Evolutionary conservation across 495 filamentous ascomycete species (phyloP).

Genomic region (Filosporella fistucella): DNA sequence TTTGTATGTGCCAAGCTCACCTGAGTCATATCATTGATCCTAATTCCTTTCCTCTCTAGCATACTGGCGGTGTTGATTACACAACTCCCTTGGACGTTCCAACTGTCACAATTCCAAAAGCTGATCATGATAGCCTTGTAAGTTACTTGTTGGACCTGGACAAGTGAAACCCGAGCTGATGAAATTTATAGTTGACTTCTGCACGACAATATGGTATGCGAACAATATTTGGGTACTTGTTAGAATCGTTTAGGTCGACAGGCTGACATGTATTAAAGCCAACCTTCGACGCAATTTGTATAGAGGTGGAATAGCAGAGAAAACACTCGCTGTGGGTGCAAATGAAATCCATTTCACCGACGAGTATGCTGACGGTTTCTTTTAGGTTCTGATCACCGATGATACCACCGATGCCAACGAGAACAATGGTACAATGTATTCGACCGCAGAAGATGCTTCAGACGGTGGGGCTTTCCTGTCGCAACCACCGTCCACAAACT

Average conservation of each 20-base stretch:
- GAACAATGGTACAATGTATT: slow-evolving; percentile 15
- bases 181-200: slow-evolving; percentile 14
- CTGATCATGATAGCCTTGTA: slow-evolving; percentile 52
- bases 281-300: slow-evolving; percentile 59
- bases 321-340: slow-evolving; percentile 52
- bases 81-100: slow-evolving; percentile 28
- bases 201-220: slow-evolving; percentile 39
- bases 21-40: not conserved
- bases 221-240: slow-evolving; percentile 7
- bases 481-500: slow-evolving; percentile 4
- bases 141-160: slow-evolving; percentile 14
- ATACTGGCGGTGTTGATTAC: slow-evolving; percentile 32
- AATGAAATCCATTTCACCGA: not conserved
- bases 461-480: slow-evolving; percentile 24
- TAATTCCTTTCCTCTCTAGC: slow-evolving; percentile 25
- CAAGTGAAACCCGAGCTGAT: slow-evolving; percentile 6
- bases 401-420: slow-evolving; percentile 21
- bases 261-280: slow-evolving; percentile 32
- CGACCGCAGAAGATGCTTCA: slow-evolving; percentile 21
- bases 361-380: slow-evolving; percentile 16
- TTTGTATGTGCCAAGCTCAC: slow-evolving; percentile 18
- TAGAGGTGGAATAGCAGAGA: slow-evolving; percentile 55
- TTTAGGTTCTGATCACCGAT: slow-evolving; percentile 50
- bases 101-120: slow-evolving; percentile 47
- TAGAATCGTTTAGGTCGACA: not conserved